Evolutionary conservation across 1,284 basidiomycete genomes (phyloP).

Genomic region (Cutaneotrichosporon sp.): DNA sequence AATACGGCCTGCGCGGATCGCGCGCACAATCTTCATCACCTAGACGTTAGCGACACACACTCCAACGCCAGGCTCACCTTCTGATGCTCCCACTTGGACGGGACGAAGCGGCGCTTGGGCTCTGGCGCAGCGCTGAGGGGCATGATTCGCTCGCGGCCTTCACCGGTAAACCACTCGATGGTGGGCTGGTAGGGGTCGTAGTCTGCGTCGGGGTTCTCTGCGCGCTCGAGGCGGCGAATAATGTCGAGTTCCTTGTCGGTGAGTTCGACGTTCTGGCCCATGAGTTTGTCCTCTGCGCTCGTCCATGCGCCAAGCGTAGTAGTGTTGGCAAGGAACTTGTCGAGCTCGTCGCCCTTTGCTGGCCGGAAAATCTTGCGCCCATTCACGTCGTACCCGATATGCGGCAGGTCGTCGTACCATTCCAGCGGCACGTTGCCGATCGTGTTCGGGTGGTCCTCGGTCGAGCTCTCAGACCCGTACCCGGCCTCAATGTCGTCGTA

Average conservation of each 20-base stretch:
- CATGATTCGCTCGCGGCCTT: constrained; percentile 89
- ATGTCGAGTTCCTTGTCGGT: constrained; percentile 91
- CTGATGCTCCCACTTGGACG: constrained; percentile 99
- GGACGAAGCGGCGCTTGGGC: constrained; percentile 93
- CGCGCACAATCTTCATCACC: constrained; percentile 99
- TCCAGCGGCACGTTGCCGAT: constrained; percentile 94
- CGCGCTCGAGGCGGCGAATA: constrained; percentile 80
- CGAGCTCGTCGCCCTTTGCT: constrained; percentile 91
- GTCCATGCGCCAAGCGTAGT: constrained; percentile 93
- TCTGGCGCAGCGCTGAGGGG: constrained; percentile 86
- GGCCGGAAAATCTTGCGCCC: constrained; percentile 92
- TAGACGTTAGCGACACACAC: constrained; percentile 35
- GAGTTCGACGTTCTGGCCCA: constrained; percentile 79
- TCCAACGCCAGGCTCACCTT: constrained; percentile 60
- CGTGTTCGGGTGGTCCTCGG: constrained; percentile 93
- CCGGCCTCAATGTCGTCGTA: constrained; percentile 93
- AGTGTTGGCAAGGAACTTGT: constrained; percentile 91
- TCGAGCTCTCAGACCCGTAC: constrained; percentile 95
- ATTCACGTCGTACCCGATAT: constrained; percentile 94
- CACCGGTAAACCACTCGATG: constrained; percentile 94
- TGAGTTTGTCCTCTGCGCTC: constrained; percentile 83
- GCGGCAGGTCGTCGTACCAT: constrained; percentile 99
- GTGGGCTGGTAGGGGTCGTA: constrained; percentile 92
- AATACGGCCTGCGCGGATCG: constrained; percentile 93
- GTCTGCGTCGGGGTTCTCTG: constrained; percentile 82